phyloP scores from a whole-genome alignment of 2,329 filamentous ascomycete genomes.

The Phyllosticta citrichinensis region DNA sequence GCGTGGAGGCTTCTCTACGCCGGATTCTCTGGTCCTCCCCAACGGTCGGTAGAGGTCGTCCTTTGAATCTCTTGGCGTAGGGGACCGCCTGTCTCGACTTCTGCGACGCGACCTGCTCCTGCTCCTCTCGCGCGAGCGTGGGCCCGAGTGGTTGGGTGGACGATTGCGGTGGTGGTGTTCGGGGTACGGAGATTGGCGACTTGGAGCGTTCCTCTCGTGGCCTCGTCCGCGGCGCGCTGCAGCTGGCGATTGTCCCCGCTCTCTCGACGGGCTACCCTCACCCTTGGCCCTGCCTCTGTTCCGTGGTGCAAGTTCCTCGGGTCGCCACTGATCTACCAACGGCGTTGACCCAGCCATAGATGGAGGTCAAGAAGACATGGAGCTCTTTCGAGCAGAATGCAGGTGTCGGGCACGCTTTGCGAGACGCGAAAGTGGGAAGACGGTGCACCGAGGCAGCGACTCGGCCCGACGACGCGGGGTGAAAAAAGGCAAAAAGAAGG shows the following conservation, averaged over 20 bases:
- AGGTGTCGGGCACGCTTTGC: constrained; percentile 23
- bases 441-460: constrained; percentile 6
- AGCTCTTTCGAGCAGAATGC: constrained; percentile 25
- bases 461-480: constrained; percentile 5
- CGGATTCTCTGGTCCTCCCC: constrained; percentile 22
- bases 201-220: constrained; percentile 18
- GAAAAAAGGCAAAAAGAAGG: background rate
- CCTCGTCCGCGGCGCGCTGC: constrained; percentile 23
- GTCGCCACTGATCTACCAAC: constrained; percentile 35
- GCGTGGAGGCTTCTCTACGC: constrained; percentile 26
- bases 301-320: constrained; percentile 28
- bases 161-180: constrained; percentile 14
- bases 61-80: constrained; percentile 18
- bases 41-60: constrained; percentile 27
- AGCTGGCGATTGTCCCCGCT: constrained; percentile 23
- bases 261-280: constrained; percentile 21
- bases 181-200: constrained; percentile 13
- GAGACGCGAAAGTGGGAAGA: constrained; percentile 10
- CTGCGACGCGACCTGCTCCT: constrained; percentile 17
- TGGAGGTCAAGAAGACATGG: constrained; percentile 27
- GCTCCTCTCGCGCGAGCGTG: constrained; percentile 15
- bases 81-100: constrained; percentile 19
- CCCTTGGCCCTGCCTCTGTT: constrained; percentile 22
- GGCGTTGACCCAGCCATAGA: constrained; percentile 35
- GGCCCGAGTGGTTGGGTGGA: constrained; percentile 17